These are phyloP conservation scores for Furcasterigmium sp. DNA, from an alignment of 2,329 filamentous ascomycete species.

Conservation along the genomic window DNA sequence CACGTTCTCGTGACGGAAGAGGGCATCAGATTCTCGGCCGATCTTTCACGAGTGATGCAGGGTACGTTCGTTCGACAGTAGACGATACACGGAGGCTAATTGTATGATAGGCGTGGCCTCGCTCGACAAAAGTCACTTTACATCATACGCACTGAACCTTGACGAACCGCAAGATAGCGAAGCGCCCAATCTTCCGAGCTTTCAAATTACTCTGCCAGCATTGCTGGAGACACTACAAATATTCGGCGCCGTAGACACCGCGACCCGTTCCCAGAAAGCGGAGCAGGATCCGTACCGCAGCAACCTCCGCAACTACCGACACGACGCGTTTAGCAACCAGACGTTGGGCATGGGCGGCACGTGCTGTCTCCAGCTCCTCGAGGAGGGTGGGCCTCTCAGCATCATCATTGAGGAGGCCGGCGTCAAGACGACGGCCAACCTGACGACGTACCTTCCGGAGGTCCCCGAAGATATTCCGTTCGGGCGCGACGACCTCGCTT, in stretches of 20 bases:
- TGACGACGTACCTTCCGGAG: constrained; percentile 82
- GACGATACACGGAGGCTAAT: too few relatives aligned
- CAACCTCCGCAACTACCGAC: constrained; percentile 56
- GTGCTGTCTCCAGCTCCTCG: constrained; percentile 74
- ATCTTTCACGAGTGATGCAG: constrained; percentile 89
- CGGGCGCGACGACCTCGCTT: constrained; percentile 68
- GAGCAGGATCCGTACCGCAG: constrained; percentile 57
- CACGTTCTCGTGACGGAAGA: constrained; percentile 73
- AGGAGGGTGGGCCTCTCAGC: constrained; percentile 71
- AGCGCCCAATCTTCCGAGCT: constrained; percentile 53
- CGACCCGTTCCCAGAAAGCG: constrained; percentile 50
- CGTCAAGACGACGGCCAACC: constrained; percentile 82
- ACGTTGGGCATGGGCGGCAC: constrained; percentile 79
- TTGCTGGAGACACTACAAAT: constrained; percentile 94
- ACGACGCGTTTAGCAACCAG: constrained; percentile 78
- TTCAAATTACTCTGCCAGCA: constrained; percentile 81
- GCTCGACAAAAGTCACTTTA: constrained; percentile 84
- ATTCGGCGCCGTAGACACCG: constrained; percentile 75
- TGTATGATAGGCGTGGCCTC: constrained; percentile 48
- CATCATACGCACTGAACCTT: constrained; percentile 68
- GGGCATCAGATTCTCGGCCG: constrained; percentile 81
- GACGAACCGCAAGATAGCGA: constrained; percentile 15
- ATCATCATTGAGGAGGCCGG: constrained; percentile 82
- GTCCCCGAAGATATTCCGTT: constrained; percentile 80
- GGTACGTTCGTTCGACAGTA: too few relatives aligned